Base-by-base conservation (phyloP, 768 basidiomycete genomes). In the Trametes villosa region DNA sequence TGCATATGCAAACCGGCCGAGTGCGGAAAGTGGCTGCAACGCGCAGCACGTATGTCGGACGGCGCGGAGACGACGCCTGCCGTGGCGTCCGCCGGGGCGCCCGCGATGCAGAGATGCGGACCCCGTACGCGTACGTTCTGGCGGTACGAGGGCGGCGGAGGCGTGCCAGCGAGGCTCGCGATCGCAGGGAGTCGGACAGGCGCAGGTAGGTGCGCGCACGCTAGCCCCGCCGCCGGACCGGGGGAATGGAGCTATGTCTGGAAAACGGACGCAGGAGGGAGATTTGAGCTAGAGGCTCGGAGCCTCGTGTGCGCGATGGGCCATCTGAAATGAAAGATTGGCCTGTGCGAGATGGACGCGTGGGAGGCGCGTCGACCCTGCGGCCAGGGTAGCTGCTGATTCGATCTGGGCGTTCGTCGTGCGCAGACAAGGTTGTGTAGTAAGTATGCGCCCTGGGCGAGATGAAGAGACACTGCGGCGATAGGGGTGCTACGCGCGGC, bases 301-400 rank as follows among this genome's bases (percentile, higher is more conserved):
- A 36, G 50, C 53, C 53, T 54, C 53, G 44, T 54, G 53, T 45
- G 20, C 6, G 33, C 53, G 53, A 44, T 45, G 42, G 29, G 30
- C 26, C 44, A 45, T 54, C 53, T 54, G 41, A 33, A 45, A 45
- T 54, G 53, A 54, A 54, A 44, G 53, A 54, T 54, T 20, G 41
- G 53, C 17, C 30, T 13, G 41, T 22, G 53, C 50, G 42, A 45
- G 53, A 54, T 45, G 41, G 53, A 45, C 53, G 41, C 53, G 53
- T 54, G 53, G 53, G 42, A 30, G 2, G 9, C 7, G 44, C 22
- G 44, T 13, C 22, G 20, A 18, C 41, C 22, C 41, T 18, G 41
- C n/a, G n/a, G n/a, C n/a, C n/a, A n/a, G n/a, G n/a, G n/a, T n/a
- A n/a, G n/a, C n/a, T n/a, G n/a, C n/a, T n/a, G n/a, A n/a, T n/a